Base-by-base conservation (phyloP, 805 yeast species). In the Priceomyces melissophilus region DNA sequence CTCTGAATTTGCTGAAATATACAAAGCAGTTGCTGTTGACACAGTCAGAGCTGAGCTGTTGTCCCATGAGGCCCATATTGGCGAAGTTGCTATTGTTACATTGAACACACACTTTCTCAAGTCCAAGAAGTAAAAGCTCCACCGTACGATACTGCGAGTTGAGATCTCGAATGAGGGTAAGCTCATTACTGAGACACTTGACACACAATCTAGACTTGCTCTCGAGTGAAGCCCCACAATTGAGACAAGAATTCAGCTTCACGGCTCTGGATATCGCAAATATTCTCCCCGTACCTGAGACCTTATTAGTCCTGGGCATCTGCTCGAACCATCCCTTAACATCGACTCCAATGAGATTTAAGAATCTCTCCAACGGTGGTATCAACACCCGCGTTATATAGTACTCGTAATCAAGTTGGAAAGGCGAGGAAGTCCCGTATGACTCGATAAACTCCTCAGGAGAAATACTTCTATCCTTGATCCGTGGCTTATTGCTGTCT, bases 321-420 rank as follows among this genome's bases (percentile, higher is more conserved):
- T 80, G 86, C 9, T 61, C 60, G 47, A 81, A 86, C 99, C 99
- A 93, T 3, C 67, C 69, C 32, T 69, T 68, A 4, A 90, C 73
- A 61, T 88, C 84, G 2, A 85, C 93, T 0, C 99, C 99, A 42
- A 88, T 63, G 10, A 91, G 61, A 50, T 81, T 84, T 60, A 93
- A 86, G 2, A 91, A 66, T 43, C 99, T 66, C 47, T 87, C 95
- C 40, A 93, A 63, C 0, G 99, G 98, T 2, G 99, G 98, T 7
- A 91, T 79, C 35, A 93, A 61, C 2, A 87, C 87, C 53, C 87
- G 84, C 2, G 76, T 76, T 36, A 93, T 88, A 60, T 93, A 93
- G 56, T 93, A 93, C 30, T 86, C 88, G 14, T 83, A 73, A 53
- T 93, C 99, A 13, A 93, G 58, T 35, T 69, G 74, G 41, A 74